Evolutionary conservation across 352 stramenopile species (phyloP).

Genomic region (Phytophthora uliginosa): DNA sequence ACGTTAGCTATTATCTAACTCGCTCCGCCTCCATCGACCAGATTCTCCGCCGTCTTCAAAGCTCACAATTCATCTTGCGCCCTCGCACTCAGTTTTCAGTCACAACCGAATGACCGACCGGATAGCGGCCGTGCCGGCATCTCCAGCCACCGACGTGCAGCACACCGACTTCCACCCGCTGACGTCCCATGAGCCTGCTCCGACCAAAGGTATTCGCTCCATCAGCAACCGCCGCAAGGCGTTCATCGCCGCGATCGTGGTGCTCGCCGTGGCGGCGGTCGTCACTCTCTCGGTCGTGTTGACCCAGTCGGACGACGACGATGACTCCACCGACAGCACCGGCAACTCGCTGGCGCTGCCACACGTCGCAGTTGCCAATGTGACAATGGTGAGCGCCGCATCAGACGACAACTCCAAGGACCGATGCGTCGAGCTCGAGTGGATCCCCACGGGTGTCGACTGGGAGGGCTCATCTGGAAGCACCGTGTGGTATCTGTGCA

Average conservation of each 20-base stretch:
- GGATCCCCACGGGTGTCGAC: constrained; percentile 46
- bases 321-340: constrained; percentile 6
- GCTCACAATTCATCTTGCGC: constrained; percentile 1
- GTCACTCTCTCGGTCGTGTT: constrained; percentile 32
- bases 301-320: constrained; percentile 22
- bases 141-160: constrained; percentile 9
- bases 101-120: neutral
- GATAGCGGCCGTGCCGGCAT: constrained; percentile 7
- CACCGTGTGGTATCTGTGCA: constrained; percentile 40
- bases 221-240: constrained; percentile 30
- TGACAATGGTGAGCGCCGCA: constrained; percentile 24
- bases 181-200: constrained; percentile 8
- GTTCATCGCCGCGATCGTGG: constrained; percentile 14
- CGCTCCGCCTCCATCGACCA: constrained; percentile 3
- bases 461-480: constrained; percentile 31
- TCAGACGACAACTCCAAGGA: constrained; percentile 35
- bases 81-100: neutral
- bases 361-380: constrained; percentile 32
- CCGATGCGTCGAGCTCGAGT: constrained; percentile 35
- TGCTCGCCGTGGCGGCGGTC: constrained; percentile 26
- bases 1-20: neutral
- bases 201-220: constrained; percentile 18
- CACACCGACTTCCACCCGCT: constrained; percentile 21
- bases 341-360: constrained; percentile 21
- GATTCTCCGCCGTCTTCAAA: neutral